Evolutionary conservation across 345 rosid genomes (phyloP).

Genomic region (Capsella bursapastoris): DNA sequence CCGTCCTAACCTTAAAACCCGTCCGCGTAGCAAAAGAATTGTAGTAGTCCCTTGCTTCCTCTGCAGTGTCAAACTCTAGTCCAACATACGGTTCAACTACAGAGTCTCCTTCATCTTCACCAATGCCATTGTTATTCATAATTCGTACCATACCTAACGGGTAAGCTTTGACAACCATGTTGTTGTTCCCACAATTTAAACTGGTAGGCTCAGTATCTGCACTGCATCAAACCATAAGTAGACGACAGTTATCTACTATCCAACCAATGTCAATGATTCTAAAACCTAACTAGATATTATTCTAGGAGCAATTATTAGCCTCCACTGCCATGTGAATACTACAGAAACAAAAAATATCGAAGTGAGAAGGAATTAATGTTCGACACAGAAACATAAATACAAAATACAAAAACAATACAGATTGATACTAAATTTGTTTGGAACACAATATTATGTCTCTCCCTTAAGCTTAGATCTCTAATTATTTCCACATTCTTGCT

Average conservation of each 20-base stretch:
- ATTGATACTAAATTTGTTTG: not conserved
- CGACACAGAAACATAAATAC: not conserved
- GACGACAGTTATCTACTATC: not conserved
- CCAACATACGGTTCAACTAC: conserved; percentile 67
- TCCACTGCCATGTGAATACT: not conserved
- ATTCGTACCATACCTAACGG: conserved; percentile 55
- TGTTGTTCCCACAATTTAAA: conserved; percentile 42
- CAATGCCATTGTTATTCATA: conserved; percentile 43
- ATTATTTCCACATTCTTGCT: not conserved
- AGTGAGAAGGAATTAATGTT: not conserved
- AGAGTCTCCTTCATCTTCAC: conserved; percentile 55
- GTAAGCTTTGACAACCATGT: conserved; percentile 60
- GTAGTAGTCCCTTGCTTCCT: conserved; percentile 79
- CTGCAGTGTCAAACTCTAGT: conserved; percentile 75
- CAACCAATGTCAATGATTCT: conserved; percentile 15
- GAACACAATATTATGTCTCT: not conserved
- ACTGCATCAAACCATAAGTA: conserved; percentile 48
- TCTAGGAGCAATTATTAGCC: conserved; percentile 6
- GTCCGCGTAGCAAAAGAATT: conserved; percentile 54
- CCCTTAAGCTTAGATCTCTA: conserved; percentile 24
- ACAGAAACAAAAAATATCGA: too few species aligned
- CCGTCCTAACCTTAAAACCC: conserved; percentile 77
- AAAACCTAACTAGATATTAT: not conserved
- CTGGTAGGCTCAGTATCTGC: conserved; percentile 54
- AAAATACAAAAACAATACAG: not conserved